Percentiles rank a stretch among this genome's conserved stretches.
Conservation (phyloP, 1,284 basidiomycete species). For the Apiotrichum brassicae region DNA sequence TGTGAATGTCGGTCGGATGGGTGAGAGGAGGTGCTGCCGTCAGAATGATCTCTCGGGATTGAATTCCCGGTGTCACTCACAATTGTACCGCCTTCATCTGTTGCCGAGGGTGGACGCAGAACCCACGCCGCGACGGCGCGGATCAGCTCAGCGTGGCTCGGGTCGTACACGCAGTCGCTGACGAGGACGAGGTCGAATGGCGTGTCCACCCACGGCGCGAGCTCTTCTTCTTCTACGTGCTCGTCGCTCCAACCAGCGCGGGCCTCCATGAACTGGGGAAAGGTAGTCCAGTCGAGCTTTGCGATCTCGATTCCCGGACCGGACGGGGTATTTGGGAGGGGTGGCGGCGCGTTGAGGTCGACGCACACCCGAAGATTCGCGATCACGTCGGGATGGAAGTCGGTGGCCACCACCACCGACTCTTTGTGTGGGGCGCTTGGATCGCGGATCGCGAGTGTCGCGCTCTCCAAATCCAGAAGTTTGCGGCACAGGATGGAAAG, state of each 20-base stretch:
- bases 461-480: conserved; percentile 50
- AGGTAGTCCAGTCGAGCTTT: conserved; percentile 65
- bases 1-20: conserved; percentile 44
- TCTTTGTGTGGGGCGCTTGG: neutral
- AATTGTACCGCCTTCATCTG: conserved; percentile 38
- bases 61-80: conserved; percentile 22
- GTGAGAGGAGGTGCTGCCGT: conserved; percentile 42
- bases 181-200: conserved; percentile 45
- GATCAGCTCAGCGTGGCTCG: conserved; percentile 42
- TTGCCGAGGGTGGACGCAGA: conserved; percentile 30
- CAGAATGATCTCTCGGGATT: neutral
- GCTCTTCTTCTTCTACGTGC: conserved; percentile 17
- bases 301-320: conserved; percentile 47
- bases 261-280: conserved; percentile 37
- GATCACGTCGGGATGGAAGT: conserved; percentile 69
- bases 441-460: neutral
- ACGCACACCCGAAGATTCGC: conserved; percentile 67
- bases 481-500: conserved; percentile 61
- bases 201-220: conserved; percentile 16
- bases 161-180: conserved; percentile 46
- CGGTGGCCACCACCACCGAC: conserved; percentile 60
- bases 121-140: conserved; percentile 39
- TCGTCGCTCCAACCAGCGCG: neutral
- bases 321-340: conserved; percentile 4
- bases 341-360: conserved; percentile 53